Percentiles rank a stretch among this genome's conserved stretches.
Conservation (phyloP, 768 basidiomycete species). For the Galerina marginata region DNA sequence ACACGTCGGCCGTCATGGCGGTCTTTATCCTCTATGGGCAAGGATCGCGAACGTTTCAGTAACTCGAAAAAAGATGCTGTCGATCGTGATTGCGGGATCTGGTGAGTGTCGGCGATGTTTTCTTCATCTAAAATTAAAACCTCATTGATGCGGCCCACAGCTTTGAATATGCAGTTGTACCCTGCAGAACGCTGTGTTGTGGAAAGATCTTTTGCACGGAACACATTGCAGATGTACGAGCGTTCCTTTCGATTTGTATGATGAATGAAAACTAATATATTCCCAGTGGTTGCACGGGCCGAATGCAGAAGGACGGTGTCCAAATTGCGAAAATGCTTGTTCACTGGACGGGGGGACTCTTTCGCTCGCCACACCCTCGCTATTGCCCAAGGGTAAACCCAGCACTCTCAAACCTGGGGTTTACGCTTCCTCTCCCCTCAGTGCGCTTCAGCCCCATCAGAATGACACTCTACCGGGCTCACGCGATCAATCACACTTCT, state of each 20-base stretch:
- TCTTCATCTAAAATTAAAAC: background rate
- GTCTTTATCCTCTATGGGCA: constrained; percentile 11
- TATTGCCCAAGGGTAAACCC: constrained; percentile 14
- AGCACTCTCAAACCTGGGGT: constrained; percentile 10
- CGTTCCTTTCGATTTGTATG: background rate
- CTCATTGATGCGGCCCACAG: constrained; percentile 11
- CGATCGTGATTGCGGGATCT: constrained; percentile 38
- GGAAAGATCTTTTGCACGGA: constrained; percentile 38
- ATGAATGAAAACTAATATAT: background rate
- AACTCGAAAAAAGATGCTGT: constrained; percentile 9
- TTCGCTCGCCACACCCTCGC: constrained; percentile 28
- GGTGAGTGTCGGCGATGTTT: constrained; percentile 21
- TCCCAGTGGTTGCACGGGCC: constrained; percentile 38
- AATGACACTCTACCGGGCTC: background rate
- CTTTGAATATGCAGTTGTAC: constrained; percentile 38
- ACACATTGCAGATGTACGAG: constrained; percentile 36
- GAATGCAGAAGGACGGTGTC: constrained; percentile 36
- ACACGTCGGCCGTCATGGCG: constrained; percentile 17
- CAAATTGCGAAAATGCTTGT: constrained; percentile 37
- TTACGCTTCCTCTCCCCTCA: constrained; percentile 16
- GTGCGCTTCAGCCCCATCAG: constrained; percentile 10
- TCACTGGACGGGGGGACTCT: constrained; percentile 30
- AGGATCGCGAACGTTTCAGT: constrained; percentile 14
- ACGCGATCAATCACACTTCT: background rate
- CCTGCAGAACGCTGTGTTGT: constrained; percentile 37